Base-by-base conservation (phyloP, 306 rosid species). In the Casuarina glauca region DNA sequence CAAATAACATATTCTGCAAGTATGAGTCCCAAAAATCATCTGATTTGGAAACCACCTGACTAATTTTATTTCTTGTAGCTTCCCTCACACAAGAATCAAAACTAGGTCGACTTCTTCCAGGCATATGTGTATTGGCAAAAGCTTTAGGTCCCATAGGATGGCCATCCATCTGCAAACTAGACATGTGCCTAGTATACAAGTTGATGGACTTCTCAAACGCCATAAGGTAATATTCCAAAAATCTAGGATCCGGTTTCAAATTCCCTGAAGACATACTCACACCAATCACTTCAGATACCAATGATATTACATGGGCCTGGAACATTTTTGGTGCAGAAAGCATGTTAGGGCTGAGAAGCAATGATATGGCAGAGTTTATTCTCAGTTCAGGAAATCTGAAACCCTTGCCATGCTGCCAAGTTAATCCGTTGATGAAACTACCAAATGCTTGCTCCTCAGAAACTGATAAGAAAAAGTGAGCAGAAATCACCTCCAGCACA, bases 291-390 rank as follows among this genome's bases (percentile, higher is more conserved):
- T 89, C 95, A 60, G 95, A 86, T 82, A 88, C 91, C 75, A 86
- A 70, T 73, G 90, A 87, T 81, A 86, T 78, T 74, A 86, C 51
- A 82, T 94, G 93, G n/a, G 92, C 91, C 79, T 80, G 91, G 70
- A 95, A 75, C 85, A 92, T 77, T 83, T 88, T 90, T 32, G 98
- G 97, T 12, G 92, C 84, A 49, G 95, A 89, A 69, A 79, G 90
- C 74, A 91, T 75, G 74, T 85, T 49, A 17, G 92, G 98, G 72
- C 89, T 84, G 70, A 88, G 87, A 86, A 92, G 88, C 84, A 94
- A 87, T 43, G 86, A 75, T 52, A 89, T 51, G 48, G 90, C 82
- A 20, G 90, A 55, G 36, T 68, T 81, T 61, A 86, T 76, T 85
- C 91, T 82, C 60, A 95, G 87, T 83, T 82, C 90, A 70, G 88